Conservation (phyloP, 2,329 filamentous ascomycete species). For the Ceratocystis colombiana region DNA sequence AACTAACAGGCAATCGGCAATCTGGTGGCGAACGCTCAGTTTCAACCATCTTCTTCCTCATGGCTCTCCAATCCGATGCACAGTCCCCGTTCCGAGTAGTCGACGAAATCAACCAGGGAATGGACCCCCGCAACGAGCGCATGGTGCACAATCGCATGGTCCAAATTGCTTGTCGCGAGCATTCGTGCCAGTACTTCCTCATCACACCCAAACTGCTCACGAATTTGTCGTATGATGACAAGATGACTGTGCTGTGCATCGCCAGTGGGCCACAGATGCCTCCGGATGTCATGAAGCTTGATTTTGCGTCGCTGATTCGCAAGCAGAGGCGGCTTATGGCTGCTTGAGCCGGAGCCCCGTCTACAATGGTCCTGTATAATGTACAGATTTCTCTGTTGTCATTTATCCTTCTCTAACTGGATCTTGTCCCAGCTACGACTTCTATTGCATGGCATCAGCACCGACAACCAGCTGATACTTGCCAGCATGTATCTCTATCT, state of each 20-base stretch:
- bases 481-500: neutral
- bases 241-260: conserved; percentile 91
- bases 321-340: conserved; percentile 37
- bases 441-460: neutral
- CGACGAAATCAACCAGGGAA: conserved; percentile 98
- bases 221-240: conserved; percentile 71
- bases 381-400: neutral
- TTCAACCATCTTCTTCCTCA: conserved; percentile 96
- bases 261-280: conserved; percentile 73
- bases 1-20: conserved; percentile 79
- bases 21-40: conserved; percentile 94
- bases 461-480: neutral
- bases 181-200: conserved; percentile 81
- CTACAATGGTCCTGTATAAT: neutral
- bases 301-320: conserved; percentile 40
- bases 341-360: conserved; percentile 24
- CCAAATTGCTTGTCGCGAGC: conserved; percentile 82
- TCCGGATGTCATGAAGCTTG: conserved; percentile 41
- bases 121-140: conserved; percentile 96
- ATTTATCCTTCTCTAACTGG: neutral
- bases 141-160: conserved; percentile 98
- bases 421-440: neutral
- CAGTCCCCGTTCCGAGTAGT: conserved; percentile 95
- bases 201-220: conserved; percentile 93
- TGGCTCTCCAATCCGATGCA: conserved; percentile 90